These are phyloP conservation scores for Penicillium sp. DNA, from an alignment of 2,329 filamentous ascomycete species.

Conservation along the genomic window DNA sequence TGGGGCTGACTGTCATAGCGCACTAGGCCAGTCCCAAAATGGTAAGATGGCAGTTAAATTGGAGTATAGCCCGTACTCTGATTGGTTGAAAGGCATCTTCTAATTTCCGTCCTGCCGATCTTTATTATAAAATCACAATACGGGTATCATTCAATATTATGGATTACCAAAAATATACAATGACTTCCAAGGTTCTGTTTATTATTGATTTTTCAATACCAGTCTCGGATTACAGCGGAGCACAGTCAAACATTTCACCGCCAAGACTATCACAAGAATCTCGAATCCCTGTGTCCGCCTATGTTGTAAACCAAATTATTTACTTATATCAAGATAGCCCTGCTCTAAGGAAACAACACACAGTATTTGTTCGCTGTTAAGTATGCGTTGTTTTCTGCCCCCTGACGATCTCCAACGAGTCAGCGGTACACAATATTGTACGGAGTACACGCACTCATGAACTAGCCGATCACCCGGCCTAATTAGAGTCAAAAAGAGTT, in stretches of 20 bases:
- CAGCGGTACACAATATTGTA: not conserved
- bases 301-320: not conserved
- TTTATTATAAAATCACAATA: conserved; percentile 3
- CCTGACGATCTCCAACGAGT: conserved; percentile 2
- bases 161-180: not conserved
- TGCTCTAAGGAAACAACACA: not conserved
- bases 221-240: not conserved
- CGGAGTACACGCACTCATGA: not conserved
- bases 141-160: not conserved
- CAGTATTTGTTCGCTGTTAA: not conserved
- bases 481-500: not conserved
- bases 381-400: conserved; percentile 1
- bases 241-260: not conserved
- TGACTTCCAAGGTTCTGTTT: not conserved
- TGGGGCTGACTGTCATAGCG: conserved; percentile 9
- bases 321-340: not conserved
- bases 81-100: conserved; percentile 5
- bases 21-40: conserved; percentile 3
- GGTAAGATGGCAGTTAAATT: conserved; percentile 11
- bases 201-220: not conserved
- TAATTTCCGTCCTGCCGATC: conserved; percentile 26
- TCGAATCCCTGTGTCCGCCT: not conserved
- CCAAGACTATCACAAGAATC: not conserved
- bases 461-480: conserved; percentile 6
- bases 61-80: accelerated